Evolutionary conservation across 331 rosid species (phyloP).

Genomic region (Pyracantha coccinea): DNA sequence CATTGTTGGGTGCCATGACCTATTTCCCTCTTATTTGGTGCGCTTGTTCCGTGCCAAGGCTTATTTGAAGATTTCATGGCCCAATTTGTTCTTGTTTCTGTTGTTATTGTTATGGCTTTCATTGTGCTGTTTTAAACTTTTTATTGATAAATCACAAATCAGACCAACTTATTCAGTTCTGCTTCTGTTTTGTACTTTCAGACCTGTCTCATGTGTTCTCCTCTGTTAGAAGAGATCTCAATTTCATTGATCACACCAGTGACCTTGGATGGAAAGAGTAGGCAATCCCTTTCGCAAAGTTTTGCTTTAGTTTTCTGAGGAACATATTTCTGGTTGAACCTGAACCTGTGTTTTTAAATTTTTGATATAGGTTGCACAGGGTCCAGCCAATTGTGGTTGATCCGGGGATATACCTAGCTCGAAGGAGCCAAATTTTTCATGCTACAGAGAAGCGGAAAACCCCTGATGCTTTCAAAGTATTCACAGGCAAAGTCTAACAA

Average conservation of each 20-base stretch:
- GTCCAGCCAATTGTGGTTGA: conserved; percentile 84
- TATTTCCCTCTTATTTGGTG: background rate
- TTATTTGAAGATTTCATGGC: background rate
- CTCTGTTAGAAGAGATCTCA: conserved; percentile 66
- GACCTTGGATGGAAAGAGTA: conserved; percentile 99
- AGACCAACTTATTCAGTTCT: background rate
- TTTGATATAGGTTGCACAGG: conserved; percentile 53
- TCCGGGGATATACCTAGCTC: conserved; percentile 69
- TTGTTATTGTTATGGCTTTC: background rate
- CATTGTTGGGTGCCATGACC: background rate
- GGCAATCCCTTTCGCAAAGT: conserved; percentile 23
- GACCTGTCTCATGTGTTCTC: conserved; percentile 93
- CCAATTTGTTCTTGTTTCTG: background rate
- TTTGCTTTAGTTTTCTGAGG: conserved; percentile 1
- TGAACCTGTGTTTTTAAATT: conserved; percentile 8
- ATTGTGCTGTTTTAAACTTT: background rate
- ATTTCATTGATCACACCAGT: conserved; percentile 84
- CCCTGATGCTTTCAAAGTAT: conserved; percentile 80
- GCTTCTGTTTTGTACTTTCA: conserved; percentile 18
- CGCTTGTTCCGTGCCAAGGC: background rate
- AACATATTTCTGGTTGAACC: background rate
- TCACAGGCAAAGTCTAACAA: conserved; percentile 60
- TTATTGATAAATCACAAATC: background rate
- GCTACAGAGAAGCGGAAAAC: conserved; percentile 81
- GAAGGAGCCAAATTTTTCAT: conserved; percentile 89